Evolutionary conservation across 148 eudicot genomes (phyloP), one percentile per base, ranked within the genome.

Genomic region (Amaranthus hypochondriacus): DNA sequence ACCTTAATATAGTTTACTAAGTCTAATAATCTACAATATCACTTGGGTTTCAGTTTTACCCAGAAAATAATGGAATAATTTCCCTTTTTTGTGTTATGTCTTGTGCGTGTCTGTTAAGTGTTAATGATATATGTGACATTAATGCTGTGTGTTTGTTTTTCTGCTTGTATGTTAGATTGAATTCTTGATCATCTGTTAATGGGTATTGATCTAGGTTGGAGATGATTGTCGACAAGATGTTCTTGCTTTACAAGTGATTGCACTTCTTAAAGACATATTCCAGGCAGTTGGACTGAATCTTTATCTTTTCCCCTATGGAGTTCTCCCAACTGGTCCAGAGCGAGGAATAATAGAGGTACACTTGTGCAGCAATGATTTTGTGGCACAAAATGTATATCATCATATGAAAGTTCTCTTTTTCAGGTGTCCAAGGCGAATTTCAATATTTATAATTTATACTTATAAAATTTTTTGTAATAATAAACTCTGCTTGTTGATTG

Each of bases 181-280:
- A 10, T 46, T 64, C 14, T 68, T 62, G 57, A 53, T 55, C 62
- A 62, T 65, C 44, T 64, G 43, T 44, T 56, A 39, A 48, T 80
- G 28, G 42, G 7, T 62, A 69, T 63, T 80, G 65, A 68, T 67
- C 54, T 77, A 95, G 99, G 99, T 95, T 73, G 99, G 99, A 81
- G 99, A 95, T 90, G 99, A 92, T 81, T 95, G 99, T 76, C 92
- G 97, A 62, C 99, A 95, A 83, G 99, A 95, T 84, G 94, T 92
- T 56, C 96, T 95, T 72, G 99, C 98, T 83, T 86, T 95, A 75
- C 99, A 95, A 87, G 97, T 95, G 67, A 95, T 95, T 72, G 85
- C 93, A 62, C 97, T 95, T 79, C 86, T 95, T 51, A 90, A 82
- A 82, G 99, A 95, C 71, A 90, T 95, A 57, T 95, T 92, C 81